Conservation (phyloP, 1,139 yeast species). For the Arxiozyma heterogenica region DNA sequence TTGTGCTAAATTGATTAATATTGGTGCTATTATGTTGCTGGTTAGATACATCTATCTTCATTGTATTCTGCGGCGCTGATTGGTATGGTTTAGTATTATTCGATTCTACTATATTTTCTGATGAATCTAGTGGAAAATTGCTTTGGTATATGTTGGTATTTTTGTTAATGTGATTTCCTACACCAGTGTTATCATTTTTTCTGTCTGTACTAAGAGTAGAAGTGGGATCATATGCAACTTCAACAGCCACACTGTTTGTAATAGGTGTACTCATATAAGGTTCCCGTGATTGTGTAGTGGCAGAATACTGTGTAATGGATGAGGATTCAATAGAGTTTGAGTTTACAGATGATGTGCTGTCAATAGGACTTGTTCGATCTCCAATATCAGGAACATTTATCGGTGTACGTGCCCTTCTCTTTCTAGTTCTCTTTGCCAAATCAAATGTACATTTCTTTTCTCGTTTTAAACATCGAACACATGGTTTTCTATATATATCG, state of each 20-base stretch:
- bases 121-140: neutral
- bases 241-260: neutral
- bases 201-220: neutral
- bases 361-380: neutral
- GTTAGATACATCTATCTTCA: neutral
- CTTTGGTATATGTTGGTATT: neutral
- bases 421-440: conserved; percentile 48
- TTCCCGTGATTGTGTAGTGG: neutral
- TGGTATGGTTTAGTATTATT: neutral
- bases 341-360: conserved; percentile 2
- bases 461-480: conserved; percentile 63
- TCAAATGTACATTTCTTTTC: conserved; percentile 61
- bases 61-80: neutral
- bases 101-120: neutral
- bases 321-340: conserved; percentile 12
- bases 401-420: conserved; percentile 33
- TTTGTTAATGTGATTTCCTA: neutral
- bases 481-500: conserved; percentile 50
- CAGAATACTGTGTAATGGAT: neutral
- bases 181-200: neutral
- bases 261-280: neutral
- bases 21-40: neutral
- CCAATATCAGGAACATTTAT: conserved; percentile 3
- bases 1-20: neutral
- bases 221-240: neutral